A percentile compares a stretch with the other conserved stretches of the same genome.
These are phyloP conservation scores for Hyaloperonospora brassicae DNA, from an alignment of 352 stramenopile species.

Conservation along the genomic window DNA sequence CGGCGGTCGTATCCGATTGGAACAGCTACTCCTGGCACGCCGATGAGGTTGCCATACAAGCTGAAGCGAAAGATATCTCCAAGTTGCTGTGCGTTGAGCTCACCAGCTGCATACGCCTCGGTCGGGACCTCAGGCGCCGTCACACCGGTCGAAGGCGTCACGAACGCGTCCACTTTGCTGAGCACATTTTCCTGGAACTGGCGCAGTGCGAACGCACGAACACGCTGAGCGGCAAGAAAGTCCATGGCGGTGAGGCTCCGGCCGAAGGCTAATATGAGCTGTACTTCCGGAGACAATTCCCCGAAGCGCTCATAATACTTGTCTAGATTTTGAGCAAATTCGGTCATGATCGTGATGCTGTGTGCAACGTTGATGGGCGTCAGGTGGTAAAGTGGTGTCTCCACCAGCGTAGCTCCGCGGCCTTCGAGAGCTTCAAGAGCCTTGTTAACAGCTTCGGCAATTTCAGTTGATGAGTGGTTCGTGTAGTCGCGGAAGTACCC, in stretches of 20 bases:
- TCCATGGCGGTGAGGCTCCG: conserved; percentile 64
- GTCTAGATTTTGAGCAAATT: conserved; percentile 70
- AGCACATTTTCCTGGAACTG: conserved; percentile 72
- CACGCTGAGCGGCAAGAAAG: conserved; percentile 75
- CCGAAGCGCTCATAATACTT: conserved; percentile 50
- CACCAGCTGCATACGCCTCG: conserved; percentile 37
- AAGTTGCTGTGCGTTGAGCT: conserved; percentile 51
- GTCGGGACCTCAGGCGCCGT: conserved; percentile 58
- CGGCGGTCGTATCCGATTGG: conserved; percentile 59
- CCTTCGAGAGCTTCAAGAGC: conserved; percentile 44
- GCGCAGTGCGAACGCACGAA: conserved; percentile 74
- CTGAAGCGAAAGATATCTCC: conserved; percentile 73
- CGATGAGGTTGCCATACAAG: conserved; percentile 83
- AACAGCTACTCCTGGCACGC: conserved; percentile 69
- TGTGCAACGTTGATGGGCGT: conserved; percentile 75
- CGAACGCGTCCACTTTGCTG: conserved; percentile 82
- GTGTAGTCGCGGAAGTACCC: conserved; percentile 72
- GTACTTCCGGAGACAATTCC: conserved; percentile 60
- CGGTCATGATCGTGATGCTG: conserved; percentile 69
- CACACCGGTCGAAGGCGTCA: conserved; percentile 76
- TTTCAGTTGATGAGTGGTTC: conserved; percentile 60
- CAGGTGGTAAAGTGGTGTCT: conserved; percentile 72
- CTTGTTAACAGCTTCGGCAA: conserved; percentile 36
- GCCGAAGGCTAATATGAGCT: conserved; percentile 65
- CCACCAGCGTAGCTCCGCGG: conserved; percentile 61